Evolutionary conservation across 345 rosid species (phyloP).

Genomic region (Aethionema arabicum): DNA sequence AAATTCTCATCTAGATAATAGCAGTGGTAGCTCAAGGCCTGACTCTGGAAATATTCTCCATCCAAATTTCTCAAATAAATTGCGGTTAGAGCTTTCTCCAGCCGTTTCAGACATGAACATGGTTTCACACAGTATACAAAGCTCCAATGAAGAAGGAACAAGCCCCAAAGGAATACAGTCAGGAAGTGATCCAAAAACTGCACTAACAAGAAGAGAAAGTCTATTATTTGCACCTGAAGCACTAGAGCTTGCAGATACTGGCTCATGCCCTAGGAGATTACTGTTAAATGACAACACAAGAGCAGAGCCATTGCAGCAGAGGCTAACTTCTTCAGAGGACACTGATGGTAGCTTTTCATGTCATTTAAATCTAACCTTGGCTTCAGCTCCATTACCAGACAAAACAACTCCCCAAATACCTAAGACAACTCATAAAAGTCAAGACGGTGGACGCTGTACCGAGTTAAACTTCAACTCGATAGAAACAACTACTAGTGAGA

Average conservation of each 20-base stretch:
- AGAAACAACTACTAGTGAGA: constrained; percentile 29
- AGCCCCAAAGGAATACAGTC: constrained; percentile 50
- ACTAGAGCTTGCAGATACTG: constrained; percentile 79
- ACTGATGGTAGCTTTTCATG: constrained; percentile 69
- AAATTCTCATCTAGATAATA: constrained; percentile 57
- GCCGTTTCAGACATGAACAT: constrained; percentile 80
- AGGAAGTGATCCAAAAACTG: constrained; percentile 50
- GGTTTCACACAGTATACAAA: constrained; percentile 73
- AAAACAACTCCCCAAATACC: constrained; percentile 45
- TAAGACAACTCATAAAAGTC: constrained; percentile 40
- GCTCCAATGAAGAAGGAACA: constrained; percentile 68
- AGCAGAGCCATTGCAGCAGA: constrained; percentile 44
- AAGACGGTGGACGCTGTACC: constrained; percentile 38
- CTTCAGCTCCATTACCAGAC: constrained; percentile 71
- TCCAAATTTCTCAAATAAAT: constrained; percentile 70
- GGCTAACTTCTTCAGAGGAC: constrained; percentile 55
- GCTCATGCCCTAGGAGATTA: constrained; percentile 54
- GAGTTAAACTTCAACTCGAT: constrained; percentile 32
- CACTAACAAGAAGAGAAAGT: constrained; percentile 49
- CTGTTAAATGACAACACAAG: constrained; percentile 43
- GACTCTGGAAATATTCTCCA: constrained; percentile 65
- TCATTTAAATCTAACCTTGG: constrained; percentile 77
- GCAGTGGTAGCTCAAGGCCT: constrained; percentile 54
- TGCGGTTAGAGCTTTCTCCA: constrained; percentile 79
- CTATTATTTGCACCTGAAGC: constrained; percentile 54